Conservation (phyloP, 345 rosid species). For the Turnera subulata region DNA sequence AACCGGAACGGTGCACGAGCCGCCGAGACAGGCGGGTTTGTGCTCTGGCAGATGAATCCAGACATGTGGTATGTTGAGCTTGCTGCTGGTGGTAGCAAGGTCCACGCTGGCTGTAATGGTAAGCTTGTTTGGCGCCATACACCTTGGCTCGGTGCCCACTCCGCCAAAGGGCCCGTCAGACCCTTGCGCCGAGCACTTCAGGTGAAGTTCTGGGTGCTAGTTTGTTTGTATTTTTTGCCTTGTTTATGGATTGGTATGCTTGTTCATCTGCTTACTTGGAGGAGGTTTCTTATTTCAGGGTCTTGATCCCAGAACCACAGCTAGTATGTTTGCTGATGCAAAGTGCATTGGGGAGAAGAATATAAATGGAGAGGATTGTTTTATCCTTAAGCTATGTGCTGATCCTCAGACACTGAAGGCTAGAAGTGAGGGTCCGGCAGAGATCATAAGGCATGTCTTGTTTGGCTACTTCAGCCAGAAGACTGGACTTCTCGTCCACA, state of each 20-base stretch:
- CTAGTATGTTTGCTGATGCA: slow-evolving; percentile 75
- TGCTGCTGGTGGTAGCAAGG: slow-evolving; percentile 80
- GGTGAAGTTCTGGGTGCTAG: slow-evolving; percentile 29
- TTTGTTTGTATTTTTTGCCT: not conserved
- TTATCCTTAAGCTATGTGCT: slow-evolving; percentile 69
- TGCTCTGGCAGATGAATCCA: slow-evolving; percentile 96
- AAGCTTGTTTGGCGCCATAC: slow-evolving; percentile 93
- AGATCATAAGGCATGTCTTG: slow-evolving; percentile 78
- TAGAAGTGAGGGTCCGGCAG: slow-evolving; percentile 88
- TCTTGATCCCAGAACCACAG: slow-evolving; percentile 85
- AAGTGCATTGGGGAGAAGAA: slow-evolving; percentile 81
- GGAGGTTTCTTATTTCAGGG: slow-evolving; percentile 44
- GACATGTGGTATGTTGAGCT: slow-evolving; percentile 96
- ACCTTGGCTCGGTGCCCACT: slow-evolving; percentile 87
- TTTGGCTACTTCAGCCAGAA: slow-evolving; percentile 90
- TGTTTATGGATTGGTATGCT: not conserved
- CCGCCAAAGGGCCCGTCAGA: slow-evolving; percentile 87
- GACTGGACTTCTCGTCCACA: slow-evolving; percentile 79
- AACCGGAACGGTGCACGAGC: slow-evolving; percentile 48
- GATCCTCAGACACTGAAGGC: slow-evolving; percentile 73
- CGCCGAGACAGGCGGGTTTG: slow-evolving; percentile 79
- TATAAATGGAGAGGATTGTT: slow-evolving; percentile 83
- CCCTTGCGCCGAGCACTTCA: slow-evolving; percentile 91
- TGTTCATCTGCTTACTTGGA: not conserved
- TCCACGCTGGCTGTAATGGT: slow-evolving; percentile 91